Evolutionary conservation across 2,329 filamentous ascomycete genomes (phyloP), one percentile per base, ranked within the genome.

Genomic region (Teratosphaeria viscida): DNA sequence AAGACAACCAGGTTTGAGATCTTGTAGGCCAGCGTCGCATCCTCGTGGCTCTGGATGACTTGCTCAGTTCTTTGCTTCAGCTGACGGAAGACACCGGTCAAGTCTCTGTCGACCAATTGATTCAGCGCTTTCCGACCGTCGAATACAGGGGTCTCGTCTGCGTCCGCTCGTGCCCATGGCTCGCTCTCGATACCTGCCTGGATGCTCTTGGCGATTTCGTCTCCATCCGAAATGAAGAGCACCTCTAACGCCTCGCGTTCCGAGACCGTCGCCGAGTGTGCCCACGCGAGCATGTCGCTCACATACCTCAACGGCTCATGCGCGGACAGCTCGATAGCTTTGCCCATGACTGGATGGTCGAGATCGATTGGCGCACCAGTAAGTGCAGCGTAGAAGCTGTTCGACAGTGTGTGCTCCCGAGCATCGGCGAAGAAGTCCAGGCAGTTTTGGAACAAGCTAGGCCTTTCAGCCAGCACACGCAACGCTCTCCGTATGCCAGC

Each of bases 211-310:
- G 88, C 87, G 59, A 97, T 89, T 68, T 95, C 90, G 63, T 94
- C 89, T 2, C 89, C 92, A 63, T 96, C 92, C 0, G 88, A 87
- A 52, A 96, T 86, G 70, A 99, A 99, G 0, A 99, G 78, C 1
- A 90, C 85, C 72, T 97, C 92, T 5, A 99, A 79, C 0, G 92
- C 91, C 74, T 99, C 94, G 57, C 89, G 84, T 73, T 99, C 94
- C 35, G 92, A 95, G 0, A 99, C 94, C 0, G 92, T 87, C 2
- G 92, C 89, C 0, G 94, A 96, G 72, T 99, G 94, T 5, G 88
- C 85, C 94, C 94, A 99, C 5, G 94, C 94, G 14, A 99, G 81
- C 92, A 99, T 99, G 71, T 99, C 94, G 57, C 94, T 91, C 2
- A 95, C 85, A 72, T 97, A 97, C 23, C 94, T 85, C 29, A 97